Evolutionary conservation across 331 rosid genomes (phyloP).

Genomic region (Cydonia oblonga): DNA sequence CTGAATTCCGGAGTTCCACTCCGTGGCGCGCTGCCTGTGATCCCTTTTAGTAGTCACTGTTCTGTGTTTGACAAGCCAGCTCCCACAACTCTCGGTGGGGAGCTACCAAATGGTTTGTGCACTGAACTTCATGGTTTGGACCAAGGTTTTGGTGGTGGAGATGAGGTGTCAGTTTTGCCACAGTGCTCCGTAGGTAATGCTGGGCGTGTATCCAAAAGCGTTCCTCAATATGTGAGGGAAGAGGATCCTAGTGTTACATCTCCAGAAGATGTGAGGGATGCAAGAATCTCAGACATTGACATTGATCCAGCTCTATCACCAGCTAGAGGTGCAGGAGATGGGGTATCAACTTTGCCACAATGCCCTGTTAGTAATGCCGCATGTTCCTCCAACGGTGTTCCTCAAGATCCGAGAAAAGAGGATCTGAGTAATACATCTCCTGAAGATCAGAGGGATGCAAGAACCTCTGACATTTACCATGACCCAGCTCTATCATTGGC

Average conservation of each 20-base stretch:
- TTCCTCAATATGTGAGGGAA: constrained; percentile 34
- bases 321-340: constrained; percentile 4
- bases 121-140: constrained; percentile 16
- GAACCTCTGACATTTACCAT: constrained; percentile 19
- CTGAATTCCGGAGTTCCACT: constrained; percentile 30
- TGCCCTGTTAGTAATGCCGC: constrained; percentile 24
- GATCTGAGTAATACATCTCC: constrained; percentile 36
- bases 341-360: constrained; percentile 28
- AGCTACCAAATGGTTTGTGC: constrained; percentile 19
- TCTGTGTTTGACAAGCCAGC: constrained; percentile 24
- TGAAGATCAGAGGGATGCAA: constrained; percentile 28
- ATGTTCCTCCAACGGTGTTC: constrained; percentile 25
- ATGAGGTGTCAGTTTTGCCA: constrained; percentile 21
- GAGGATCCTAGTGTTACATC: constrained; percentile 31
- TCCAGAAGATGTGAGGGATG: constrained; percentile 42
- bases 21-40: constrained; percentile 15
- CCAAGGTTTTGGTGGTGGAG: constrained; percentile 17
- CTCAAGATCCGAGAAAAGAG: constrained; percentile 5
- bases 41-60: constrained; percentile 31
- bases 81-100: constrained; percentile 17
- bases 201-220: constrained; percentile 35
- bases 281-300: constrained; percentile 9
- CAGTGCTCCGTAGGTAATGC: constrained; percentile 29
- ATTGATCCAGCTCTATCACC: constrained; percentile 41
- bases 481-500: constrained; percentile 57